phyloP scores from a whole-genome alignment of 441 rosid species.

The Hura crepitans region DNA sequence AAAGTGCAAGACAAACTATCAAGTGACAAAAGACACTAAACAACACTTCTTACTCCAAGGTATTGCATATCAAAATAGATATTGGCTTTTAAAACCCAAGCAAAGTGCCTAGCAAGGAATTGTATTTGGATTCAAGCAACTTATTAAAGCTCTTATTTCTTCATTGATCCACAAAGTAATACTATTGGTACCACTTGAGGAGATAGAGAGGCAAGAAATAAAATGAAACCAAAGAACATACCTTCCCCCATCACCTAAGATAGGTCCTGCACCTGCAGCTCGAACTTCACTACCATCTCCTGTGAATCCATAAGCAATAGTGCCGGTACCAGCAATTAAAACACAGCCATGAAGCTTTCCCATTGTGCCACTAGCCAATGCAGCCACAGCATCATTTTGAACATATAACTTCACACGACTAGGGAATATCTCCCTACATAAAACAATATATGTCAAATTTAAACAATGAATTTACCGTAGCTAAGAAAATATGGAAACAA shows the following conservation, averaged over 20 bases:
- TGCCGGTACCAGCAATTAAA: constrained; percentile 93
- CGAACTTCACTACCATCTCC: constrained; percentile 89
- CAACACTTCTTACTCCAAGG: not conserved
- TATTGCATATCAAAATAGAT: not conserved
- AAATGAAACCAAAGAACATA: constrained; percentile 21
- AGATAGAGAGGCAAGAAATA: not conserved
- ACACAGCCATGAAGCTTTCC: constrained; percentile 99
- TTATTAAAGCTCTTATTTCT: not conserved
- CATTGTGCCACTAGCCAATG: constrained; percentile 91
- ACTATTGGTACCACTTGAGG: not conserved
- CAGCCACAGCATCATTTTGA: constrained; percentile 94
- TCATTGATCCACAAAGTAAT: not conserved
- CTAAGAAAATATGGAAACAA: not conserved
- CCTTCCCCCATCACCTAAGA: constrained; percentile 99
- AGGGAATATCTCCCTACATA: constrained; percentile 74
- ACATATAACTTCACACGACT: constrained; percentile 67
- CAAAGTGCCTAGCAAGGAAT: not conserved
- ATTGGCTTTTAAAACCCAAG: not conserved
- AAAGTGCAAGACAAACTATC: not conserved
- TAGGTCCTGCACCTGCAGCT: constrained; percentile 95
- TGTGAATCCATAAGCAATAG: constrained; percentile 86
- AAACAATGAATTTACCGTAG: not conserved
- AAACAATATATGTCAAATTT: constrained; percentile 12
- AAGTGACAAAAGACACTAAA: not conserved
- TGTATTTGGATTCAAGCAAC: not conserved